Base-by-base conservation (phyloP, 164 flowering plant genomes). In the Vitis vinifera region DNA sequence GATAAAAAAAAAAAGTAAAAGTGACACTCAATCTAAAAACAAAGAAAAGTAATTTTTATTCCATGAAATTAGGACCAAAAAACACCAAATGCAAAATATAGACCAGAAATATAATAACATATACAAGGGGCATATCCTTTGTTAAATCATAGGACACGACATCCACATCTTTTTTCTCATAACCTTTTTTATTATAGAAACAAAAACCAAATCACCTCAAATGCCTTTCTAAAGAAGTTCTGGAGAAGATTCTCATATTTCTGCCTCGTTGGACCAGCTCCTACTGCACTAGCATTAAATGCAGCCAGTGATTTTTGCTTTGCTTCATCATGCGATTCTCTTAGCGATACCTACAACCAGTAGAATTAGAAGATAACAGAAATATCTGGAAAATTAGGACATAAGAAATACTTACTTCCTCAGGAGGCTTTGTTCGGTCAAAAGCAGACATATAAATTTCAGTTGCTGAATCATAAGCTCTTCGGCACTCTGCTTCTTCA, bases 401-500 rank as follows among this genome's bases (percentile, higher is more conserved):
- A 70, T 10, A 72, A 71, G 51, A n/a, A 63, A 58, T 4, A 83
- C 88, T 79, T 74, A 96, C 99, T 83, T 96, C 99, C 68, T 92
- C 99, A 47, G 97, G 89, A 63, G 93, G 95, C 81, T 87, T 92
- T 56, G 95, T 82, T 68, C 94, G 92, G 75, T 96, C 98, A 86
- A 96, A 92, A 37, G 87, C 65, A 56, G 97, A 83, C 97, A 84
- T 88, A 73, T 93, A 96, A 61, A 68, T 81, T 67, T 96, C 98
- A 52, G 90, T 71, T 65, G 96, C 97, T 62, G 78, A 64, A 66
- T 96, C 99, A 81, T 77, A 93, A 50, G 98, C 98, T 76, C 87
- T 84, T 29, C 94, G 83, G 77, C 99, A 93, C 83, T 93, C 99
- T 68, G 96, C 84, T 84, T 96, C 99, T 85, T 96, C 99, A 78